Percentiles rank a stretch among this genome's conserved stretches.
phyloP scores from a whole-genome alignment of 352 stramenopile species.

The Stephanocyclus meneghinianus region DNA sequence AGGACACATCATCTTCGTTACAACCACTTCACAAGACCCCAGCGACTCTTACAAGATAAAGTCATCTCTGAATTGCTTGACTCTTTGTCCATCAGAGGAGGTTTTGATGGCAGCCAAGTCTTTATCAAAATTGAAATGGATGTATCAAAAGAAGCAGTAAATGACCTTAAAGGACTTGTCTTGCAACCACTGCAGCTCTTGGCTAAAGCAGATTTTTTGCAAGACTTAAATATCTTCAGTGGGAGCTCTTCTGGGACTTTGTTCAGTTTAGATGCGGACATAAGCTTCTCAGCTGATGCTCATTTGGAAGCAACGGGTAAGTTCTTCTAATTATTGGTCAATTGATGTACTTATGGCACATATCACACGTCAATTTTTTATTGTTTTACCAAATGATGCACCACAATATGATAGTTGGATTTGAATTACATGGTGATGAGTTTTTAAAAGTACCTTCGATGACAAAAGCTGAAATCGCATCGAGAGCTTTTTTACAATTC shows the following conservation, averaged over 20 bases:
- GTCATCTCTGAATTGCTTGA: conserved; percentile 25
- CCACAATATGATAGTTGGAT: conserved; percentile 21
- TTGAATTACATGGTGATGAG: conserved; percentile 23
- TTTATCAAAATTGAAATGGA: conserved; percentile 44
- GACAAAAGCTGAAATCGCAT: conserved; percentile 16
- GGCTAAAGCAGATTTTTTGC: conserved; percentile 25
- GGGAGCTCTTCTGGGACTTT: neutral
- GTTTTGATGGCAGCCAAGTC: conserved; percentile 41
- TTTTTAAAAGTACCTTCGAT: conserved; percentile 22
- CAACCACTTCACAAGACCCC: conserved; percentile 33
- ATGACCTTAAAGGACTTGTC: conserved; percentile 17
- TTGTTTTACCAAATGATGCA: neutral
- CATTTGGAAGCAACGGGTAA: conserved; percentile 30
- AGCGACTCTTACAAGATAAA: conserved; percentile 2
- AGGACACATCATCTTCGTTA: conserved; percentile 28
- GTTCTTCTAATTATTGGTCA: neutral
- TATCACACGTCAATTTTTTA: conserved; percentile 7
- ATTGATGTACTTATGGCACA: neutral
- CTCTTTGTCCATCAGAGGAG: conserved; percentile 31
- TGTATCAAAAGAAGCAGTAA: conserved; percentile 26
- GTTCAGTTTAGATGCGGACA: conserved; percentile 9
- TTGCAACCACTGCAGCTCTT: conserved; percentile 33
- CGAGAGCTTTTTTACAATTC: conserved; percentile 37
- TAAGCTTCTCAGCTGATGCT: conserved; percentile 28
- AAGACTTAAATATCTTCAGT: conserved; percentile 21